phyloP scores from a whole-genome alignment of 148 eudicot species.

The Nepenthes mirabilis region DNA sequence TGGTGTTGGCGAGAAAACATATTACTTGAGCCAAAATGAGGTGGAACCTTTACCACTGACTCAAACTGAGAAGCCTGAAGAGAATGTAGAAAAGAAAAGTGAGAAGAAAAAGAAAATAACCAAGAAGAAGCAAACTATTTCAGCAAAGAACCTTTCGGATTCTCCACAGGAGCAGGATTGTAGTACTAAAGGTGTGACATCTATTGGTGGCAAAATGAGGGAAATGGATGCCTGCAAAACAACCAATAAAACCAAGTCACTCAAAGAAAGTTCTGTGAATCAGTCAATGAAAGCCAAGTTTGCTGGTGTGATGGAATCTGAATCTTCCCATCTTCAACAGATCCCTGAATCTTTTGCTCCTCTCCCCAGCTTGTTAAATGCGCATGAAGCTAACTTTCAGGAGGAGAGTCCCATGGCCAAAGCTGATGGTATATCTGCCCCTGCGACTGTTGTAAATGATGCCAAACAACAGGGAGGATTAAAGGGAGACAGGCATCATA shows the following conservation, averaged over 20 bases:
- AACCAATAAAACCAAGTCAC: conserved; percentile 9
- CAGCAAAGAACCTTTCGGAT: conserved; percentile 11
- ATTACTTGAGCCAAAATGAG: conserved; percentile 9
- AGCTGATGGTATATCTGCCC: background rate
- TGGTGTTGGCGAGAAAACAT: conserved; percentile 7
- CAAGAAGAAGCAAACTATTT: conserved; percentile 13
- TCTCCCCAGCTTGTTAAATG: conserved; percentile 2
- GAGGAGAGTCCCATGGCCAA: background rate
- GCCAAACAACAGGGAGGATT: conserved; percentile 2
- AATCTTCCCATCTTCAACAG: background rate
- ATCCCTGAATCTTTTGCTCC: background rate
- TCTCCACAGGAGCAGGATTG: conserved; percentile 8
- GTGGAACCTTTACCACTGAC: conserved; percentile 8
- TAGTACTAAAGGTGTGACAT: conserved; percentile 9
- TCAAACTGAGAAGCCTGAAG: conserved; percentile 11
- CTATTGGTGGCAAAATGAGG: conserved; percentile 8
- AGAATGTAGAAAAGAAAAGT: conserved; percentile 10
- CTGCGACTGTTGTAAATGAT: background rate
- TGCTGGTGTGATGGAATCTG: conserved; percentile 1
- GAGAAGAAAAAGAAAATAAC: conserved; percentile 9
- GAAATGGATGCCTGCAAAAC: conserved; percentile 10
- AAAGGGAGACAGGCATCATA: conserved; percentile 6
- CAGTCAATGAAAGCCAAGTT: background rate
- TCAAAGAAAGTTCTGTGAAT: conserved; percentile 1
- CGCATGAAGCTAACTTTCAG: background rate